phyloP scores from a whole-genome alignment of 2,329 filamentous ascomycete genomes.

The Epichloe gansuensis region DNA sequence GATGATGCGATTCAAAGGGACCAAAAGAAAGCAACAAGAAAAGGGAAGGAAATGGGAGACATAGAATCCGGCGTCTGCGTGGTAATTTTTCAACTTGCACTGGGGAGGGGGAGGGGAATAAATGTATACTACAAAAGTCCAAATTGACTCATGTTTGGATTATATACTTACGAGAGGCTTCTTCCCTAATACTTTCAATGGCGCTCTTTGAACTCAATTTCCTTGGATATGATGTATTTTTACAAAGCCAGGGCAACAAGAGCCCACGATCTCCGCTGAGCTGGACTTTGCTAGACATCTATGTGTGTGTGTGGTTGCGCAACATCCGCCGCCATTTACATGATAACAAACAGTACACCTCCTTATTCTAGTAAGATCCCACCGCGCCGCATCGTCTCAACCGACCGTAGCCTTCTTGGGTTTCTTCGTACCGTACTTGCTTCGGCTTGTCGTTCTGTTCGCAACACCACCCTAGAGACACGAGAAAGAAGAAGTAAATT shows the following conservation, averaged over 20 bases:
- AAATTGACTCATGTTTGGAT: slow-evolving; percentile 1
- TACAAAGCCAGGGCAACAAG: no score
- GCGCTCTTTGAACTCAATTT: no score
- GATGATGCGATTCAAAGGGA: background rate
- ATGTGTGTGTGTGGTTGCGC: no score
- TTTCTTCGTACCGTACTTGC: slow-evolving; percentile 98
- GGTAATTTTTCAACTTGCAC: background rate
- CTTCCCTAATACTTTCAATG: background rate
- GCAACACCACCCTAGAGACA: slow-evolving; percentile 71
- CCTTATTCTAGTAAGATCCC: background rate
- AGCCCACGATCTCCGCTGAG: no score
- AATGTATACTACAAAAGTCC: slow-evolving; percentile 1
- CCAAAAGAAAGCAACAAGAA: background rate
- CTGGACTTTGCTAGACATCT: no score
- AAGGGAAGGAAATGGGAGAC: background rate
- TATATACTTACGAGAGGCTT: background rate
- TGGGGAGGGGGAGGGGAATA: background rate
- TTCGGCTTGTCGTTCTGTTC: slow-evolving; percentile 70
- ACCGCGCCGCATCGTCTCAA: slow-evolving; percentile 9
- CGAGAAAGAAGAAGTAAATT: slow-evolving; percentile 8
- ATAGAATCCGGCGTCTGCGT: background rate
- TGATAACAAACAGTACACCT: background rate
- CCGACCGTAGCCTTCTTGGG: slow-evolving; percentile 66
- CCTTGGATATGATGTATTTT: background rate
- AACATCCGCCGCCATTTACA: background rate